Evolutionary conservation across 768 basidiomycete genomes (phyloP).

Genomic region (Macrolepiota albuminosa): DNA sequence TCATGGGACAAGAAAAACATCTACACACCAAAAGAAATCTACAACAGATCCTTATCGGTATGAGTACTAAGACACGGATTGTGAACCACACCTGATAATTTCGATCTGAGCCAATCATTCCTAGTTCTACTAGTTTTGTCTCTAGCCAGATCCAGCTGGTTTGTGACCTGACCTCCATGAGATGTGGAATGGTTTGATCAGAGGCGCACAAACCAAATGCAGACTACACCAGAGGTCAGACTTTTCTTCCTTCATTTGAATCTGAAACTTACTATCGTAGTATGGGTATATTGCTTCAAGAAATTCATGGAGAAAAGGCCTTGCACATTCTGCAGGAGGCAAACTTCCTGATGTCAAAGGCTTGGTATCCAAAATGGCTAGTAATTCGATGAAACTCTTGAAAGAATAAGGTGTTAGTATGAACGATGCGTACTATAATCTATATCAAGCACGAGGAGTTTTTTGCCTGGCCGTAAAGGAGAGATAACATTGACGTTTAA

Average conservation of each 20-base stretch:
- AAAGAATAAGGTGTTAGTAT: neutral
- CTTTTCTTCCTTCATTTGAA: neutral
- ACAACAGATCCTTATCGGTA: neutral
- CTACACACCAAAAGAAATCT: slow-evolving; percentile 64
- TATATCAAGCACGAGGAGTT: slow-evolving; percentile 80
- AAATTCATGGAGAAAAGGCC: slow-evolving; percentile 82
- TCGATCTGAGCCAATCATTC: slow-evolving; percentile 68
- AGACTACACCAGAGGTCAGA: slow-evolving; percentile 35
- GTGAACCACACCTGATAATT: slow-evolving; percentile 57
- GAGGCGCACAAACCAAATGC: slow-evolving; percentile 61
- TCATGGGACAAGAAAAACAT: neutral
- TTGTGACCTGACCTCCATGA: slow-evolving; percentile 54
- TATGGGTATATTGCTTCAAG: slow-evolving; percentile 72
- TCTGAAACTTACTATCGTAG: slow-evolving; percentile 60
- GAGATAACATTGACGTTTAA: slow-evolving; percentile 69
- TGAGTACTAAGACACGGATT: neutral
- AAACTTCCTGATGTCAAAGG: slow-evolving; percentile 78
- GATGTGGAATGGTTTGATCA: neutral
- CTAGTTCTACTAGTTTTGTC: slow-evolving; percentile 81
- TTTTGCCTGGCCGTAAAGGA: slow-evolving; percentile 72
- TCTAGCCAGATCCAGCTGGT: slow-evolving; percentile 91
- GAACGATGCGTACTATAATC: slow-evolving; percentile 64
- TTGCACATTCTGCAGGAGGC: slow-evolving; percentile 75
- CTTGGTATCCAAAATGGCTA: slow-evolving; percentile 82
- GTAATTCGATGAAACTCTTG: slow-evolving; percentile 3